Base-by-base conservation (phyloP, 2,329 filamentous ascomycete genomes). In the Exophiala sp. region DNA sequence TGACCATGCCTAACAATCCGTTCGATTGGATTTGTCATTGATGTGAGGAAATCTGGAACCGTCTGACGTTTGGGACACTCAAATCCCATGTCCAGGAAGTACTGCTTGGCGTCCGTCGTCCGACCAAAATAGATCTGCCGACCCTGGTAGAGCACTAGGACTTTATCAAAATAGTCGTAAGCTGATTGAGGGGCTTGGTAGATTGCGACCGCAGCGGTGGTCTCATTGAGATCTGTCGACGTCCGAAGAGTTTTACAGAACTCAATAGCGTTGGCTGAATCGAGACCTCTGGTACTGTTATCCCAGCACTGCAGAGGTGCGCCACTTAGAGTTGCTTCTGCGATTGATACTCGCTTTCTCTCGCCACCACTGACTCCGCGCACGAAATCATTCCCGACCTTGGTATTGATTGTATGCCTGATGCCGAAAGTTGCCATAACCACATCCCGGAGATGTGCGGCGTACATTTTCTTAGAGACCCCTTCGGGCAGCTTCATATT, bases 81-180 rank as follows among this genome's bases (percentile, higher is more conserved):
- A 77, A 82, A 91, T 38, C 88, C 88, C 69, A 87, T 81, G 10
- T 78, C 71, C 62, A 84, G 80, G 56, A 91, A 91, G 68, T 83
- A 91, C 0, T 67, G 66, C 62, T 79, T 84, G 0, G 87, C 88
- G 2, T 74, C 67, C 5, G 63, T 66, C 0, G 83, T 80, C 0
- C 81, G 79, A 0, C 88, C 89, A 59, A 86, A 91, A 72, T 83
- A 92, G 58, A 91, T 91, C 64, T 91, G 81, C 0, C 85, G 78
- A 1, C 88, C 89, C 64, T 91, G 85, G n/a, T 56, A 56, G 0
- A 91, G 73, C 0, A 92, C 84, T 0, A 84, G 77, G 0, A 81
- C 82, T 65, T 90, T 91, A 70, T 92, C 87, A 62, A 91, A 91
- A 8, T 83, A 70, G 50, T 85, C 79, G 50, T 77, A 78, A 20